Base-by-base conservation (phyloP, 2,329 filamentous ascomycete genomes). In the Sporothrix phasma region DNA sequence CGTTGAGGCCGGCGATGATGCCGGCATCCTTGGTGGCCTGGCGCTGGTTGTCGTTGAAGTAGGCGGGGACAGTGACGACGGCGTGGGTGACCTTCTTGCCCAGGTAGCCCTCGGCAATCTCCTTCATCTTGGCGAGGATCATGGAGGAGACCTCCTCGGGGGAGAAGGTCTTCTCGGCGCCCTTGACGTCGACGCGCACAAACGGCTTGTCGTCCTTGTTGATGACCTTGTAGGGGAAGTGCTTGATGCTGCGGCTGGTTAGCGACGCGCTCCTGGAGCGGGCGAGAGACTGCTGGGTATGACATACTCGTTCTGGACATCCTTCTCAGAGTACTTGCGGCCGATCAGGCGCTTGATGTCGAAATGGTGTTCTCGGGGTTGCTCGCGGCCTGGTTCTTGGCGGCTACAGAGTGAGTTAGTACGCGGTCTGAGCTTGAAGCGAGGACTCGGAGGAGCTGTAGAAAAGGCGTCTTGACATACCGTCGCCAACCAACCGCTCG, bases 1-100 rank as follows among this genome's bases (percentile, higher is more conserved):
- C 90, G 77, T 95, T 96, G 67, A 97, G 86, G 75, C 92, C 92
- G 73, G 92, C 91, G 74, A 97, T 96, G 69, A 82, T 83, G 76
- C 92, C 92, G 72, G 92, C 92, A 75, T 96, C 92, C 86, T 96
- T 96, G 79, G 92, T 96, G 67, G 92, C 92, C 80, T 96, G 92
- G 80, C 92, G 86, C 84, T 97, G 92, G 80, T 92, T 92, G 82
- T 96, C 92, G 81, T 96, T 96, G 89, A 97, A 97, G 83, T 96
- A 96, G 79, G 92, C 91, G 72, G 92, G 92, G 70, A 96, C 92
- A 68, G 92, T 97, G 69, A 97, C 92, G 73, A 97, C 89, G 73
- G 89, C 89, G 82, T 92, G 88, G 75, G 86, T 90, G 68, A 92
- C 88, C 78, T 89, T 89, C 83, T 91, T 88, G 76, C 88, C 88